These are phyloP conservation scores for Rugosomyces carneus DNA, from an alignment of 1,284 basidiomycete genomes.

Conservation along the genomic window DNA sequence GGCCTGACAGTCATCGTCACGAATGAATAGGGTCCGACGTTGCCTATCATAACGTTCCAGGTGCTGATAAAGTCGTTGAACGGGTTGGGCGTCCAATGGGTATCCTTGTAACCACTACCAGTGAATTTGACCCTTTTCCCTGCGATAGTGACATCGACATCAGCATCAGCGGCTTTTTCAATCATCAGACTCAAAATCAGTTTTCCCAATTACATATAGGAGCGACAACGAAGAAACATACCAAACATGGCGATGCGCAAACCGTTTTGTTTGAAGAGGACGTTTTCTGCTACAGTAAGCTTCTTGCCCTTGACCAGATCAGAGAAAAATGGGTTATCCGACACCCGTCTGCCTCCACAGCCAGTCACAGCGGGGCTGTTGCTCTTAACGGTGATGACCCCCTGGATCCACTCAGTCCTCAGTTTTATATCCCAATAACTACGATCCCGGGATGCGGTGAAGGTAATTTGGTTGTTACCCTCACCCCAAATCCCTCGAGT, in stretches of 20 bases:
- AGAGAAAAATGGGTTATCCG: constrained; percentile 12
- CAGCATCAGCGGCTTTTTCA: neutral
- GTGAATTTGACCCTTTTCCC: constrained; percentile 10
- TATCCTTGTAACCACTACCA: constrained; percentile 15
- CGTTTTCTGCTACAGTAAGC: constrained; percentile 9
- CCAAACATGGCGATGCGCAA: constrained; percentile 13
- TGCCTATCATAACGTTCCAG: constrained; percentile 15
- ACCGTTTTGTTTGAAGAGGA: constrained; percentile 12
- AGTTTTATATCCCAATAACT: constrained; percentile 7
- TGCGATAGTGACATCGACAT: constrained; percentile 9
- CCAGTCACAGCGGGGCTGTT: constrained; percentile 10
- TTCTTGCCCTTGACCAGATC: constrained; percentile 8
- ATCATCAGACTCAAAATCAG: no score
- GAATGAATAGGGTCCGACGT: constrained; percentile 14
- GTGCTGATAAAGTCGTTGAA: constrained; percentile 14
- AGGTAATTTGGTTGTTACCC: constrained; percentile 12
- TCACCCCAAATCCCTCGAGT: constrained; percentile 11
- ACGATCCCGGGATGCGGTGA: constrained; percentile 7
- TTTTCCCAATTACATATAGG: no score
- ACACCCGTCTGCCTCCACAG: constrained; percentile 7
- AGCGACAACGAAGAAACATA: no score
- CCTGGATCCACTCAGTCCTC: constrained; percentile 7
- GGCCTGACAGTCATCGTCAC: constrained; percentile 13
- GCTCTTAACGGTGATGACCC: constrained; percentile 6
- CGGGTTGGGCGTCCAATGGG: constrained; percentile 14